phyloP scores from a whole-genome alignment of 1,139 yeast species.

The Saccharomyces uvarum region DNA sequence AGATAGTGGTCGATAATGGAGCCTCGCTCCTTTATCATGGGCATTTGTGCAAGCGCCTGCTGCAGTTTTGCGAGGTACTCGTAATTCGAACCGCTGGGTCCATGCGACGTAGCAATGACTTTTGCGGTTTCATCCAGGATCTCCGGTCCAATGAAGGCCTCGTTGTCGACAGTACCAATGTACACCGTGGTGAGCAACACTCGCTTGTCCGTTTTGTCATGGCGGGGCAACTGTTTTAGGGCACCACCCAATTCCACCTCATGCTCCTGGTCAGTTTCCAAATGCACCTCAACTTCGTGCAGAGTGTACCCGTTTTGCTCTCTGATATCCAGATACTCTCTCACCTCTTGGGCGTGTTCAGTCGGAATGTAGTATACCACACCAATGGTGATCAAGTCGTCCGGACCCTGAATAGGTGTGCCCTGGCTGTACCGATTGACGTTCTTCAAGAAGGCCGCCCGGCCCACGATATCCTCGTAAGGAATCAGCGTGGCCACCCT shows the following conservation, averaged over 20 bases:
- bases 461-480: constrained; percentile 42
- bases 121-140: constrained; percentile 48
- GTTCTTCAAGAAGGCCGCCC: constrained; percentile 31
- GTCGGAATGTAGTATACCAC: constrained; percentile 77
- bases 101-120: constrained; percentile 48
- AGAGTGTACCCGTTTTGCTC: constrained; percentile 85
- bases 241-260: constrained; percentile 23
- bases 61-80: constrained; percentile 46
- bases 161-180: constrained; percentile 76
- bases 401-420: constrained; percentile 27
- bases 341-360: constrained; percentile 51
- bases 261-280: constrained; percentile 31
- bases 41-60: neutral
- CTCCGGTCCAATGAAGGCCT: constrained; percentile 81
- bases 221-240: constrained; percentile 28
- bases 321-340: constrained; percentile 63
- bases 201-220: constrained; percentile 35
- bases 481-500: constrained; percentile 77
- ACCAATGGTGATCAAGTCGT: constrained; percentile 62
- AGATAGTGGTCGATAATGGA: constrained; percentile 14
- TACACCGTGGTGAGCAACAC: constrained; percentile 58
- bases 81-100: constrained; percentile 75
- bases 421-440: neutral
- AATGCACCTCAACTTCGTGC: constrained; percentile 59
- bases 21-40: neutral